phyloP scores from a whole-genome alignment of 1,284 basidiomycete species.

The Ustilago tritici region DNA sequence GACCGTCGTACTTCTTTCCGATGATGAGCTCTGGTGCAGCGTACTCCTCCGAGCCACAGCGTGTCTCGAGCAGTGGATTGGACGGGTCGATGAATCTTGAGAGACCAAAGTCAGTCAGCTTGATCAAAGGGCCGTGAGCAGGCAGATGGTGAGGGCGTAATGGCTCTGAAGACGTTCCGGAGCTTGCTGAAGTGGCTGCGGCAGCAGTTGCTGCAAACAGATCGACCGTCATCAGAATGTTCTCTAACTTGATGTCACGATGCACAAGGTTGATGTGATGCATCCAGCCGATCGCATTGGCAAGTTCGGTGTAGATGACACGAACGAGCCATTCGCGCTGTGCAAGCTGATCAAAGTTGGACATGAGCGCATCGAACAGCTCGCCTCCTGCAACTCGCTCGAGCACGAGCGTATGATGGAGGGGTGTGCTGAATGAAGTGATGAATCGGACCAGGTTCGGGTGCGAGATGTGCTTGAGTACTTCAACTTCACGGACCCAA shows the following conservation, averaged over 20 bases:
- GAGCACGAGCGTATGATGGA: conserved; percentile 84
- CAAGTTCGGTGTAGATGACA: conserved; percentile 83
- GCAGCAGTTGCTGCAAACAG: conserved; percentile 37
- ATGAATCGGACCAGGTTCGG: conserved; percentile 83
- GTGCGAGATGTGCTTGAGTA: conserved; percentile 86
- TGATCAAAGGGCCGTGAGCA: conserved; percentile 76
- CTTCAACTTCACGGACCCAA: conserved; percentile 87
- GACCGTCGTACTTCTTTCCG: conserved; percentile 81
- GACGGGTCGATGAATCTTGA: conserved; percentile 83
- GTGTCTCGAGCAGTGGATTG: conserved; percentile 80
- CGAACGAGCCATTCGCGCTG: conserved; percentile 76
- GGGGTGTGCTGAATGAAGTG: conserved; percentile 79
- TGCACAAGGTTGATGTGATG: conserved; percentile 88
- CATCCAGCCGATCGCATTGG: conserved; percentile 87
- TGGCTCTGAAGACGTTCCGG: conserved; percentile 7
- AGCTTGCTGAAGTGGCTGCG: background rate
- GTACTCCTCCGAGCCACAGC: conserved; percentile 91
- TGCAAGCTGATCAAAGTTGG: conserved; percentile 74
- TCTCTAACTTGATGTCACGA: conserved; percentile 93
- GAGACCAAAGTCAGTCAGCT: conserved; percentile 90
- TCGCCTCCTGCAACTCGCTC: conserved; percentile 85
- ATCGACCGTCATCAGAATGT: conserved; percentile 61
- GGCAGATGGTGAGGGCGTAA: conserved; percentile 67
- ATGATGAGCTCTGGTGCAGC: conserved; percentile 91
- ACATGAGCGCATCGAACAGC: conserved; percentile 80